Evolutionary conservation across 106 monocot genomes (phyloP).

Genomic region (Iris macrosiphon): DNA sequence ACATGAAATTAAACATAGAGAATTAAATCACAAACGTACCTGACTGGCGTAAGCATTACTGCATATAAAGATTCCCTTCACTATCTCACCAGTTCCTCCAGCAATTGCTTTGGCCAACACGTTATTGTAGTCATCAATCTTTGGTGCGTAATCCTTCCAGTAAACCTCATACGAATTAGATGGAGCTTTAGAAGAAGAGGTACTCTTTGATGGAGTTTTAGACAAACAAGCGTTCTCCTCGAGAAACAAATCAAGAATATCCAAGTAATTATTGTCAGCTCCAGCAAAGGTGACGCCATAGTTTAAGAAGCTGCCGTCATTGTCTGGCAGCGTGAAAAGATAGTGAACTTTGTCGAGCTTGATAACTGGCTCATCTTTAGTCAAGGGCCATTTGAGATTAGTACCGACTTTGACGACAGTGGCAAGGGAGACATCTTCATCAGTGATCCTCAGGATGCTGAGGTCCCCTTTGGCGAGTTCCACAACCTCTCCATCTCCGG

Average conservation of each 20-base stretch:
- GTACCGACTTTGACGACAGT: constrained; percentile 43
- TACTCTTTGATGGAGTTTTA: not conserved
- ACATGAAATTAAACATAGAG: too few species aligned
- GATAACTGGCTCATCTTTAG: constrained; percentile 83
- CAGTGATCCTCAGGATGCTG: constrained; percentile 28
- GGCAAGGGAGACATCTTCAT: constrained; percentile 38
- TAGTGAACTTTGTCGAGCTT: constrained; percentile 71
- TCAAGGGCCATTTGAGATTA: constrained; percentile 65
- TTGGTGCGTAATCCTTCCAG: constrained; percentile 66
- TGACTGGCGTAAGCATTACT: constrained; percentile 57
- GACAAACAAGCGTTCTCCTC: constrained; percentile 64
- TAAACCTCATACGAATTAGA: constrained; percentile 20
- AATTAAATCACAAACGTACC: constrained; percentile 22
- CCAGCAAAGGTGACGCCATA: constrained; percentile 70
- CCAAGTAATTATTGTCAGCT: constrained; percentile 1
- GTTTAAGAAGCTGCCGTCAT: constrained; percentile 62
- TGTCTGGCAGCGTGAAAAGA: constrained; percentile 65
- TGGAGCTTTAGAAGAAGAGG: not conserved
- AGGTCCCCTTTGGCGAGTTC: constrained; percentile 66
- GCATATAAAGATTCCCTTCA: constrained; percentile 73
- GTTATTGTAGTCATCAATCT: constrained; percentile 70
- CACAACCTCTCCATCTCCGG: constrained; percentile 21
- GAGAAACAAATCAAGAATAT: constrained; percentile 47
- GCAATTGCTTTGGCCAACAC: constrained; percentile 77
- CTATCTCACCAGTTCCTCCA: constrained; percentile 73